These are phyloP conservation scores for Dysphania ambrosioides DNA, from an alignment of 148 eudicot species.

Conservation along the genomic window DNA sequence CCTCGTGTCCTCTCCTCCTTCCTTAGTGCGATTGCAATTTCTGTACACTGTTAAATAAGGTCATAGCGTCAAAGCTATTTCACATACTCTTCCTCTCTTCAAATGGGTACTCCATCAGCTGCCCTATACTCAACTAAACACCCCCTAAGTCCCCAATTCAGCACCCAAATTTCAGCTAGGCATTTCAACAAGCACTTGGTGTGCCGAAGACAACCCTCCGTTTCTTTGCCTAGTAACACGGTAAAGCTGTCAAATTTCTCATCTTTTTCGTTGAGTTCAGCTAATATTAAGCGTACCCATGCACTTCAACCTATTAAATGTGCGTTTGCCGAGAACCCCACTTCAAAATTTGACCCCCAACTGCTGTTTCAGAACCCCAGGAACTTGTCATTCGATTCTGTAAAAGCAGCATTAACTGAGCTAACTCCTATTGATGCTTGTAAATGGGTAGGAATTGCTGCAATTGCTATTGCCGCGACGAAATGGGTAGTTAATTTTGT, in stretches of 20 bases:
- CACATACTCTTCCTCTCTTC: background rate
- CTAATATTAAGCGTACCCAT: constrained; percentile 19
- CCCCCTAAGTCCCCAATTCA: constrained; percentile 11
- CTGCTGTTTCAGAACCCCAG: constrained; percentile 26
- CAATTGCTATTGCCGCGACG: constrained; percentile 38
- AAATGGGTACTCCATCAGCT: constrained; percentile 33
- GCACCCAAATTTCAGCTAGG: constrained; percentile 39
- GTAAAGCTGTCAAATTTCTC: constrained; percentile 15
- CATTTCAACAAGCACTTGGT: constrained; percentile 74
- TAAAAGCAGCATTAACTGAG: constrained; percentile 38
- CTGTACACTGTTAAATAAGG: background rate
- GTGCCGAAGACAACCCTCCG: constrained; percentile 16
- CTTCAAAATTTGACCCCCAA: constrained; percentile 32
- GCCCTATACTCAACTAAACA: constrained; percentile 21
- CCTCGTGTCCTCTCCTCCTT: background rate
- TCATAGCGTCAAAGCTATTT: background rate
- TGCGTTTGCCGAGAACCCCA: constrained; percentile 34
- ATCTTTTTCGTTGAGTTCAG: background rate
- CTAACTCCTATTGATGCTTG: constrained; percentile 52
- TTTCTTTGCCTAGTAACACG: constrained; percentile 13
- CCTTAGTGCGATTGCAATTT: constrained; percentile 6
- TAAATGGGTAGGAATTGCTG: constrained; percentile 42
- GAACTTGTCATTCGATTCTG: constrained; percentile 34
- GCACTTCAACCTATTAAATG: constrained; percentile 34
- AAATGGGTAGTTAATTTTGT: constrained; percentile 49